Evolutionary conservation across 2,329 filamentous ascomycete genomes (phyloP), one percentile per base, ranked within the genome.

Genomic region (Aureobasidium sp.): DNA sequence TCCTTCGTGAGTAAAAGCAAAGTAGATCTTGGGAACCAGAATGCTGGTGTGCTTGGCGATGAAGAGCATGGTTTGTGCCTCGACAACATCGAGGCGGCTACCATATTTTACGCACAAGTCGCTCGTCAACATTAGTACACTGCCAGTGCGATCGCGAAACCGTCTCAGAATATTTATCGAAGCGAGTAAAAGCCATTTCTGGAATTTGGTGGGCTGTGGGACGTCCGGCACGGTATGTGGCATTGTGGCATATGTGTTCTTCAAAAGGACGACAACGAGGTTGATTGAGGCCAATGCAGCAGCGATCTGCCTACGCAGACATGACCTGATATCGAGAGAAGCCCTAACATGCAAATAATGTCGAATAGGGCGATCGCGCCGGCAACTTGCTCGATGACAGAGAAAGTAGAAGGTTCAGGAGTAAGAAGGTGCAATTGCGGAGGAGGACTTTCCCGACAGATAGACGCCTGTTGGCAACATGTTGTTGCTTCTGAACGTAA

Each of bases 21-120:
- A 78, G 64, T 78, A 70, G 1, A 81, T 70, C 10, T 73, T 72
- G 2, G 79, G 79, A 0, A 80, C 75, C 4, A 78, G 78, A 27
- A 81, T 72, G 2, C 69, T 70, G 5, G 77, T 81, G 54, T 77
- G 69, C 15, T 69, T 50, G 5, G 72, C 69, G 50, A 81, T 63
- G 53, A 74, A 78, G 29, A 70, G 64, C 70, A 81, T 76, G 3
- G 76, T 68, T 42, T 68, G 67, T 32, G 72, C 77, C 67, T 79
- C 75, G 7, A 72, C 67, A 8, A 78, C 69, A 10, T 68, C 37
- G n/a, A 34, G 39, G 15, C 44, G 44, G 27, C 13, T 11, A 49
- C 45, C 58, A 15, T 48, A 48, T 36, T 58, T 58, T 5, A 58
- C 36, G 34, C 54, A 58, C 2, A 57, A 16, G 7, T 44, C 16